Conservation (phyloP, 305 asterid species). For the Fraxinus velutina region DNA sequence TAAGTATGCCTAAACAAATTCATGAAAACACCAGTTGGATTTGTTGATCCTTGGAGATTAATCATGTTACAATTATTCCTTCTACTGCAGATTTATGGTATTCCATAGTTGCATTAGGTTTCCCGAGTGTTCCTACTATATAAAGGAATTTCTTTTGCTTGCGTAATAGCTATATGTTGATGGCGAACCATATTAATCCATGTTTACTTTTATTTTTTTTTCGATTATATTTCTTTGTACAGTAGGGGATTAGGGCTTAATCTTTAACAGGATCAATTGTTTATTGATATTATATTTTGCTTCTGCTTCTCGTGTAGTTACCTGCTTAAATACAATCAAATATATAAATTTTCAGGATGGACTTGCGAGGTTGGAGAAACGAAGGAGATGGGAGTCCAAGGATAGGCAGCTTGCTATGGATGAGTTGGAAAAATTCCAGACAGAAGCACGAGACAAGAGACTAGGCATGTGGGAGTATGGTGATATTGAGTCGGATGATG, state of each 20-base stretch:
- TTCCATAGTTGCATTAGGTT: not conserved
- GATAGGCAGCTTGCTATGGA: constrained; percentile 55
- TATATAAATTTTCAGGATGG: constrained; percentile 61
- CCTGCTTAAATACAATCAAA: constrained; percentile 1
- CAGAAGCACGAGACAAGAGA: constrained; percentile 64
- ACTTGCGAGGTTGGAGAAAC: constrained; percentile 83
- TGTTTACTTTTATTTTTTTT: not conserved
- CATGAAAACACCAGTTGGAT: not conserved
- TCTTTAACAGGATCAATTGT: not conserved
- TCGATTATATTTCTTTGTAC: not conserved
- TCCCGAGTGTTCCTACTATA: not conserved
- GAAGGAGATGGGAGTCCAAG: constrained; percentile 66
- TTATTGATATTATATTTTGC: not conserved
- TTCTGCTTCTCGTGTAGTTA: not conserved
- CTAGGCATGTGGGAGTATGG: constrained; percentile 97
- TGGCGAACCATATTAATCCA: not conserved
- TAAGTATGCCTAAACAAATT: not conserved
- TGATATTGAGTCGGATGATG: constrained; percentile 86
- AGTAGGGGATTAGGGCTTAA: not conserved
- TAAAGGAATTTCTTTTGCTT: not conserved
- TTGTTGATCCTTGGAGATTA: not conserved
- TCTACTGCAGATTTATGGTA: not conserved
- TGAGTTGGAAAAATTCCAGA: constrained; percentile 68
- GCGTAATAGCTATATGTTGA: not conserved
- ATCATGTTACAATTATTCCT: not conserved